A percentile compares a stretch with the other conserved stretches of the same genome.
phyloP scores from a whole-genome alignment of 2,329 filamentous ascomycete species.

The Lasiodiplodia hormozganensis region DNA sequence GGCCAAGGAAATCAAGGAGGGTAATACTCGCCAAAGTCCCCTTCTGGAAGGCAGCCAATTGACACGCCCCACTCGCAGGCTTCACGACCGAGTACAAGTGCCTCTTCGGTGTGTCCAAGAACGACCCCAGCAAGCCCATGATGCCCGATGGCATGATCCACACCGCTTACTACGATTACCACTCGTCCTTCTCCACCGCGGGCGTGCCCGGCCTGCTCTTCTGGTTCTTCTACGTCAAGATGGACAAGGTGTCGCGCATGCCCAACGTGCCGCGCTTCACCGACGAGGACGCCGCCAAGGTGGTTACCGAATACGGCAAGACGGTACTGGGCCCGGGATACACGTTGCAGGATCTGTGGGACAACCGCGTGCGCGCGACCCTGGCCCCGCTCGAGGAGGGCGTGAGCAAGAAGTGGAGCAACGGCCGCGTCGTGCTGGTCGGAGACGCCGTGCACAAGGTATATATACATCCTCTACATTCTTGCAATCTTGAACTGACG shows the following conservation, averaged over 20 bases:
- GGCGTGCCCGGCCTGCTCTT: slow-evolving; percentile 24
- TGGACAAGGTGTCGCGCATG: background rate
- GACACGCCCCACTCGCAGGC: background rate
- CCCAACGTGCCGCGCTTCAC: slow-evolving; percentile 37
- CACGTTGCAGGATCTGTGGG: slow-evolving; percentile 18
- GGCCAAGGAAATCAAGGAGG: slow-evolving; percentile 14
- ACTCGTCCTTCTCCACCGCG: slow-evolving; percentile 33
- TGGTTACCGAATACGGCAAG: slow-evolving; percentile 24
- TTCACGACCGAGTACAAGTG: slow-evolving; percentile 25
- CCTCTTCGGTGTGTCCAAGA: slow-evolving; percentile 10
- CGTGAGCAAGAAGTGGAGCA: slow-evolving; percentile 9
- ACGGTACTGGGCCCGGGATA: slow-evolving; percentile 30
- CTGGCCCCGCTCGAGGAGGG: slow-evolving; percentile 11
- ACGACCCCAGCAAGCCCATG: slow-evolving; percentile 9
- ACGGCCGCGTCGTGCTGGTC: slow-evolving; percentile 14
- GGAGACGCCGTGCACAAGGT: slow-evolving; percentile 30
- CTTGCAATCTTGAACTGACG: background rate
- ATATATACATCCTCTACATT: background rate
- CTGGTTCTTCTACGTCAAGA: slow-evolving; percentile 25
- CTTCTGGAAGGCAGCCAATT: background rate
- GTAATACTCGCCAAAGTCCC: background rate
- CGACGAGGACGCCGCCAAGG: slow-evolving; percentile 40
- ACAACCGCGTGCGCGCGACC: background rate
- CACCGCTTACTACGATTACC: slow-evolving; percentile 31
- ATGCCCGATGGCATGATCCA: slow-evolving; percentile 26